Conservation (phyloP, 768 basidiomycete species). For the Cystobasidium onofrii region DNA sequence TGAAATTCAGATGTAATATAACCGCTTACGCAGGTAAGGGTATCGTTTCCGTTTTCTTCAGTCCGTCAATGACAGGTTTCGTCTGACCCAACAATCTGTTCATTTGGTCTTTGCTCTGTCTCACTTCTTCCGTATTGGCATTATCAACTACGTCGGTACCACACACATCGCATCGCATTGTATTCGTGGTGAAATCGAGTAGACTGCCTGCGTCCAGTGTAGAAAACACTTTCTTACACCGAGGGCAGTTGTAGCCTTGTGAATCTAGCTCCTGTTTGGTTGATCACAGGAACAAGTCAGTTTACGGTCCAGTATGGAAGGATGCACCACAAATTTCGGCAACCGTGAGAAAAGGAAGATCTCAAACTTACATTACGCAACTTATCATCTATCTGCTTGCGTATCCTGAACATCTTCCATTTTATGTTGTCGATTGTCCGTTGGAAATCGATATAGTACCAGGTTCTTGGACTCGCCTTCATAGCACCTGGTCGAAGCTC, state of each 20-base stretch:
- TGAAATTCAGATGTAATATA: too few species aligned
- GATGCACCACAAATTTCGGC: too few species aligned
- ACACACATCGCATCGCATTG: constrained; percentile 80
- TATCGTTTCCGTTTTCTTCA: constrained; percentile 83
- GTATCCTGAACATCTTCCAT: constrained; percentile 91
- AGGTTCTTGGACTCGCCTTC: constrained; percentile 76
- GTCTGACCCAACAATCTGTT: constrained; percentile 88
- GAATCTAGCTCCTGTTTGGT: constrained; percentile 84
- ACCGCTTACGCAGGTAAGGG: constrained; percentile 63
- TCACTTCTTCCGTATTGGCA: constrained; percentile 75
- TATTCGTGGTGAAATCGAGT: constrained; percentile 60
- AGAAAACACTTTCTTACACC: constrained; percentile 72
- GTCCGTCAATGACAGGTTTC: constrained; percentile 71
- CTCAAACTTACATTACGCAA: constrained; percentile 59
- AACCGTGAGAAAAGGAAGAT: background rate
- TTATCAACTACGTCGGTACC: constrained; percentile 75
- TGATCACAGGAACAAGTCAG: too few species aligned
- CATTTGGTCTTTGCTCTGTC: constrained; percentile 87
- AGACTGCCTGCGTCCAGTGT: constrained; percentile 77
- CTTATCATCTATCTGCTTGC: constrained; percentile 75
- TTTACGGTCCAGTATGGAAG: too few species aligned
- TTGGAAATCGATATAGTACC: constrained; percentile 94
- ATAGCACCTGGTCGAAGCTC: constrained; percentile 83
- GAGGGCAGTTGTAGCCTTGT: constrained; percentile 93
- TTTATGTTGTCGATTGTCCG: constrained; percentile 95